A percentile compares a stretch with the other conserved stretches of the same genome.
Evolutionary conservation across 2,329 filamentous ascomycete species (phyloP).

Genomic region (Venturia carpophila): DNA sequence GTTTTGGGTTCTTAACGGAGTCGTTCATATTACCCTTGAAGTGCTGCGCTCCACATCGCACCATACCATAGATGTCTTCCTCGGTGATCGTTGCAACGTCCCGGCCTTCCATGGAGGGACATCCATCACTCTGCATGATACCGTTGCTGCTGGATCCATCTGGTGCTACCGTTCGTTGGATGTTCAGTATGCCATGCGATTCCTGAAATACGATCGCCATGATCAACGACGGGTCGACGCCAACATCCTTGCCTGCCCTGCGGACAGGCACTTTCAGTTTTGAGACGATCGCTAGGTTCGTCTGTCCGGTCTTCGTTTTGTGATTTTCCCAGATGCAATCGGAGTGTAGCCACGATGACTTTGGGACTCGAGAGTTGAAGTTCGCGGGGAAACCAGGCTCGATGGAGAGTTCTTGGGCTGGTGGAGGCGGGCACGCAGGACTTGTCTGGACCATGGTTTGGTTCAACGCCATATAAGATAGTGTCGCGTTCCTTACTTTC

Average conservation of each 20-base stretch:
- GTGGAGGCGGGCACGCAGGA: background rate
- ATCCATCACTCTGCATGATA: background rate
- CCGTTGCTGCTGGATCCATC: background rate
- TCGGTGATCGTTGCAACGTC: background rate
- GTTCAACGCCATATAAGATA: background rate
- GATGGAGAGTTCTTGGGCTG: background rate
- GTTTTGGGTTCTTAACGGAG: background rate
- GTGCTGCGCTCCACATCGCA: constrained; percentile 5
- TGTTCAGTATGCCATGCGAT: constrained; percentile 1
- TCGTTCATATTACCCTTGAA: background rate
- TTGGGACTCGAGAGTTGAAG: background rate
- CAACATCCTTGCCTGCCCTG: background rate
- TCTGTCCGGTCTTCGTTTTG: background rate
- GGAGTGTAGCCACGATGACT: background rate
- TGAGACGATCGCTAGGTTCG: background rate
- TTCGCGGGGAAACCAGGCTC: background rate
- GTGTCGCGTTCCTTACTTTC: background rate
- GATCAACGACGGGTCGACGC: background rate
- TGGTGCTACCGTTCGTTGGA: background rate
- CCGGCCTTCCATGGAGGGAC: background rate
- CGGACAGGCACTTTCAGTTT: background rate
- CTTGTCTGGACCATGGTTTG: background rate
- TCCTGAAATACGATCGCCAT: background rate
- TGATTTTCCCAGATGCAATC: constrained; percentile 3
- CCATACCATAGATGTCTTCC: background rate